These are phyloP conservation scores for Cercospora citrullina DNA, from an alignment of 2,329 filamentous ascomycete species.

Conservation along the genomic window DNA sequence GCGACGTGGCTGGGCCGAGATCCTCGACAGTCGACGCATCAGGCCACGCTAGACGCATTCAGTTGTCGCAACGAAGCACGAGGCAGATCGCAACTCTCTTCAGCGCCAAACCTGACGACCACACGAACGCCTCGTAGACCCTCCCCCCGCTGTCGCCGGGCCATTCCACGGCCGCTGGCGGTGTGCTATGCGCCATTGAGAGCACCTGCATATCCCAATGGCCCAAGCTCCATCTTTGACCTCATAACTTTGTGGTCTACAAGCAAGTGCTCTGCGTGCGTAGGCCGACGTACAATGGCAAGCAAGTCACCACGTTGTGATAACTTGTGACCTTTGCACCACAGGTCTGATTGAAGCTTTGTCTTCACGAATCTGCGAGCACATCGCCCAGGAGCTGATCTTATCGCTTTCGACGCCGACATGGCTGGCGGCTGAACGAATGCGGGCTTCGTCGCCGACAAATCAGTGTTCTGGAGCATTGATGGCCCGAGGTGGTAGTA, in stretches of 20 bases:
- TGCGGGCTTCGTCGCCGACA: neutral
- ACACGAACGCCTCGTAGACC: neutral
- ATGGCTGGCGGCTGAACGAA: conserved; percentile 4
- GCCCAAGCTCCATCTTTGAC: conserved; percentile 5
- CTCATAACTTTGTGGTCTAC: neutral
- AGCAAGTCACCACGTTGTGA: neutral
- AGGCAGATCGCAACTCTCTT: neutral
- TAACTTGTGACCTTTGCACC: neutral
- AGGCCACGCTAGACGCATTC: neutral
- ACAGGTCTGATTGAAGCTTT: neutral
- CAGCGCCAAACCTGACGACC: neutral
- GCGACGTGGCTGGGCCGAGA: neutral
- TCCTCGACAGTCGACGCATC: neutral
- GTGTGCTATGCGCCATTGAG: neutral
- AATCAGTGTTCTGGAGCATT: conserved; percentile 1
- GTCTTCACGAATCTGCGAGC: neutral
- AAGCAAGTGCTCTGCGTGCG: neutral
- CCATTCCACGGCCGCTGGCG: neutral
- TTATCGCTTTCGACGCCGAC: neutral
- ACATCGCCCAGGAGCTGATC: neutral
- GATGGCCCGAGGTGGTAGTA: neutral
- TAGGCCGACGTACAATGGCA: neutral
- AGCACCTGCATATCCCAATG: conserved; percentile 3
- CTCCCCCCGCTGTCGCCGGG: neutral
- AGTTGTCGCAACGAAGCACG: neutral